A percentile compares a stretch with the other conserved stretches of the same genome.
phyloP scores from a whole-genome alignment of 2,329 filamentous ascomycete species.

The Nannizziopsis arthrosporioides region DNA sequence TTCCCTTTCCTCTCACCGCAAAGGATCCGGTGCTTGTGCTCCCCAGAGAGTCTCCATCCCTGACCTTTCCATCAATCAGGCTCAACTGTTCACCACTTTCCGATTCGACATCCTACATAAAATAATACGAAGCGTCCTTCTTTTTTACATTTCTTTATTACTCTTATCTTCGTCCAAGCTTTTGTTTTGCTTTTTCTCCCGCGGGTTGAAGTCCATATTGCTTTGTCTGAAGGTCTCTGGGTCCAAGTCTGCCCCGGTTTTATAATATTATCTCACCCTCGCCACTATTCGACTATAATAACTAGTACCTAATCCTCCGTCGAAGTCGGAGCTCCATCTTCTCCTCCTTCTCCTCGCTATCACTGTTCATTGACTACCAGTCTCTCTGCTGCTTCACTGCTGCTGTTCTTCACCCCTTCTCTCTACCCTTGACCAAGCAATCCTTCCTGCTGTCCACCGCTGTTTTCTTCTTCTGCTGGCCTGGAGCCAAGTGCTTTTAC shows the following conservation, averaged over 20 bases:
- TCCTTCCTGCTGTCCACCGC: neutral
- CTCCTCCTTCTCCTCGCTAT: neutral
- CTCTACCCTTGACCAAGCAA: neutral
- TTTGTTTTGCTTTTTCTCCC: constrained; percentile 9
- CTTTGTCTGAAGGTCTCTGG: neutral
- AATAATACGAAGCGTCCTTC: constrained; percentile 5
- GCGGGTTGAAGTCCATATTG: neutral
- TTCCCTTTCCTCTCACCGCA: constrained; percentile 9
- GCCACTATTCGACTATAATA: neutral
- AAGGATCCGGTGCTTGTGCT: neutral
- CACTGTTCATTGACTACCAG: neutral
- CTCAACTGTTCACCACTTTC: neutral
- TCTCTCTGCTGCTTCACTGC: neutral
- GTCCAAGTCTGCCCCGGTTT: neutral
- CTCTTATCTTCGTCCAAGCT: constrained; percentile 9
- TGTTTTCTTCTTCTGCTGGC: neutral
- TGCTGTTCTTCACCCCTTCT: neutral
- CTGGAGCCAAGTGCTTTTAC: constrained; percentile 5
- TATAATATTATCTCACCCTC: neutral
- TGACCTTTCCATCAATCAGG: neutral
- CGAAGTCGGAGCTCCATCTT: too few species aligned
- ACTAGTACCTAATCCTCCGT: neutral
- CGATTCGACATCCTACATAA: too few species aligned
- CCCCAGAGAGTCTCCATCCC: neutral
- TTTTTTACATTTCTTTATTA: constrained; percentile 6